phyloP scores from a whole-genome alignment of 2,329 filamentous ascomycete genomes.

The Plenodomus tracheiphilus region DNA sequence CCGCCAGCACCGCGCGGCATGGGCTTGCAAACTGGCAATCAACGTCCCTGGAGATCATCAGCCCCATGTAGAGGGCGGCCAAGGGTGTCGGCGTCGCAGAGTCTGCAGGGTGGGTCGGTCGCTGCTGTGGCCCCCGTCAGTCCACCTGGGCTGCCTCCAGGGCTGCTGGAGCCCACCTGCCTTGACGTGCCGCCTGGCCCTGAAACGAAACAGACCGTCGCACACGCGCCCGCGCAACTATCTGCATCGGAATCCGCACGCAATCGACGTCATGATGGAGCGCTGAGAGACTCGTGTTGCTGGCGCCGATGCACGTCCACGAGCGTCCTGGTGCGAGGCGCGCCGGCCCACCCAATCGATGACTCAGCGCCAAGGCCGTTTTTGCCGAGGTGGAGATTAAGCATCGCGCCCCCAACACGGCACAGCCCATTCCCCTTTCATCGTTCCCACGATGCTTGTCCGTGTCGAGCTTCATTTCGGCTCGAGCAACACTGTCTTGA shows the following conservation, averaged over 20 bases:
- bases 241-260: conserved; percentile 3
- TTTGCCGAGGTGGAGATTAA: conserved; percentile 23
- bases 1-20: conserved; percentile 9
- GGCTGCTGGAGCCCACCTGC: too few relatives aligned
- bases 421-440: conserved; percentile 7
- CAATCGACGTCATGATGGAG: conserved; percentile 1
- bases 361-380: conserved; percentile 11
- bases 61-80: conserved; percentile 10
- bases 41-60: conserved; percentile 16
- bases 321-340: conserved; percentile 8
- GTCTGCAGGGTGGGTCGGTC: conserved; percentile 17
- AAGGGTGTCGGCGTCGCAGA: conserved; percentile 24
- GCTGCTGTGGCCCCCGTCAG: conserved; percentile 14
- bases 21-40: conserved; percentile 7
- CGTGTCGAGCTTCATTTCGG: conserved; percentile 28
- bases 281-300: conserved; percentile 1
- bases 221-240: background rate
- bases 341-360: conserved; percentile 17
- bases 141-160: too few relatives aligned
- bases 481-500: conserved; percentile 10
- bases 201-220: conserved; percentile 5
- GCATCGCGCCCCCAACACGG: conserved; percentile 11
- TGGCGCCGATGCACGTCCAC: conserved; percentile 10
- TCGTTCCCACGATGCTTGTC: conserved; percentile 9
- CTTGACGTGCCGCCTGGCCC: conserved; percentile 5